A percentile compares a stretch with the other conserved stretches of the same genome.
phyloP scores from a whole-genome alignment of 2,329 filamentous ascomycete species.

The Diaporthe humulicola region DNA sequence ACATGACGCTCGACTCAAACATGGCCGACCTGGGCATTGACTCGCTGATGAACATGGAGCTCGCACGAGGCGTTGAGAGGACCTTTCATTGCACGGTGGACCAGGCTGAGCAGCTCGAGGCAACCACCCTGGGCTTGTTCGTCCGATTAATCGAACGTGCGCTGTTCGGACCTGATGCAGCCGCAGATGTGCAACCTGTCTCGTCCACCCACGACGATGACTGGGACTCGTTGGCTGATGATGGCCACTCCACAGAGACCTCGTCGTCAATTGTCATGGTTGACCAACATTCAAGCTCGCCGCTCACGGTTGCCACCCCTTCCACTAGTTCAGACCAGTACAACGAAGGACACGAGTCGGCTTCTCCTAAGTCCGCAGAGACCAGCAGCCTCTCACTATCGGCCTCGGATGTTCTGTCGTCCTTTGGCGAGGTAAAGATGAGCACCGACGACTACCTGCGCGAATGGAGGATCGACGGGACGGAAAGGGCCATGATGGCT shows the following conservation, averaged over 20 bases:
- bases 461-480: conserved; percentile 38
- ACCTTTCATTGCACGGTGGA: conserved; percentile 50
- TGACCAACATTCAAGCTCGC: too few species aligned
- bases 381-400: not conserved
- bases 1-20: conserved; percentile 13
- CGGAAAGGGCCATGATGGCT: conserved; percentile 44
- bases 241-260: too few species aligned
- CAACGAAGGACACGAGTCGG: too few species aligned
- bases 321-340: too few species aligned
- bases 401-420: not conserved
- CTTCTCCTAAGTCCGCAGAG: too few species aligned
- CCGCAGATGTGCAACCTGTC: too few species aligned
- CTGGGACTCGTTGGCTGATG: too few species aligned
- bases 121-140: not conserved
- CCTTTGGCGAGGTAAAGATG: not conserved
- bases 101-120: conserved; percentile 7
- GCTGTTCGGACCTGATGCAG: not conserved
- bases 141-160: not conserved
- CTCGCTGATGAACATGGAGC: conserved; percentile 64
- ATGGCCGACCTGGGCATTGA: conserved; percentile 62
- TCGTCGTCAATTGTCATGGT: too few species aligned
- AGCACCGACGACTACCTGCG: not conserved
- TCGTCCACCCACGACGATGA: not conserved
- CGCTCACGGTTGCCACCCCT: too few species aligned
- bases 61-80: conserved; percentile 56